Conservation (phyloP, 176 grass and related monocot species). For the Secale cereale region DNA sequence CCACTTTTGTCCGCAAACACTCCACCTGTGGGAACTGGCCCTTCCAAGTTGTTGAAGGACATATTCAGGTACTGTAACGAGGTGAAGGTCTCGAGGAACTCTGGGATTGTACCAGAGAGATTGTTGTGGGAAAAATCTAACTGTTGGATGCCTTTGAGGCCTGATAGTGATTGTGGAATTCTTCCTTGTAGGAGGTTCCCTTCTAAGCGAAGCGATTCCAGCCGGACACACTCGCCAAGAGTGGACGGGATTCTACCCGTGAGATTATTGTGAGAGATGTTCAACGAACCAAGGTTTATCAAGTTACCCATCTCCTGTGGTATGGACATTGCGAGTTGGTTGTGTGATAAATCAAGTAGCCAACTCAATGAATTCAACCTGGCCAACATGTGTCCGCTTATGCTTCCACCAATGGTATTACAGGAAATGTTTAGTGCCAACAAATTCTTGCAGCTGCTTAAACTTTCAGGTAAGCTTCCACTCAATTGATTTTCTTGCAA, state of each 20-base stretch:
- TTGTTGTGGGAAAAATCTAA: not conserved
- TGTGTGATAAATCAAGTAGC: not conserved
- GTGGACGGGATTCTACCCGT: not conserved
- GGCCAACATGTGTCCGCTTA: not conserved
- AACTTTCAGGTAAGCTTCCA: not conserved
- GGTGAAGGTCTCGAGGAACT: not conserved
- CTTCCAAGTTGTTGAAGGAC: constrained; percentile 1
- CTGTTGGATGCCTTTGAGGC: not conserved
- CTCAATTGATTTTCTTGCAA: not conserved
- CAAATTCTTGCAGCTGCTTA: not conserved
- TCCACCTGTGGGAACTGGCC: not conserved
- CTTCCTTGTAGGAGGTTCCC: not conserved
- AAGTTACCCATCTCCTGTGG: no score
- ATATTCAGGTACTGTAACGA: not conserved
- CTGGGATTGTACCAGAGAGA: not conserved
- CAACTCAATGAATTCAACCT: not conserved
- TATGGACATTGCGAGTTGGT: not conserved
- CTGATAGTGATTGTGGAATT: not conserved
- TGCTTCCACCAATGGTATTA: not conserved
- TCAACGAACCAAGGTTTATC: not conserved
- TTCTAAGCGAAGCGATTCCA: not conserved
- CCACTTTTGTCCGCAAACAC: not conserved
- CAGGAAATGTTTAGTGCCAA: not conserved
- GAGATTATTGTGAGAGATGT: not conserved
- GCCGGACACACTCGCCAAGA: not conserved